Evolutionary conservation across 2,329 filamentous ascomycete species (phyloP).

Genomic region (Aspergillus sergii): DNA sequence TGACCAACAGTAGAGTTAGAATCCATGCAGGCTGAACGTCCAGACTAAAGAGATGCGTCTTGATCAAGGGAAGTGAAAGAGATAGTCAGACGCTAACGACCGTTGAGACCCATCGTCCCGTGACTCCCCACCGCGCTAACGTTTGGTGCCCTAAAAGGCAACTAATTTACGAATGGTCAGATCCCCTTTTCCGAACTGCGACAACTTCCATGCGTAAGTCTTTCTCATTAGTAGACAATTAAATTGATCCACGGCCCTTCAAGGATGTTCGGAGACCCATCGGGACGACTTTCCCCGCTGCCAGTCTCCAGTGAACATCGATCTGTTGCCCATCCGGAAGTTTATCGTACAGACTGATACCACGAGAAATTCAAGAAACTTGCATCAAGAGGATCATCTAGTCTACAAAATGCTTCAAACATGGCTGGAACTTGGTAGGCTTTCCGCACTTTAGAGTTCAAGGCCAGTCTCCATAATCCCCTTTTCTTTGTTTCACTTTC

Average conservation of each 20-base stretch:
- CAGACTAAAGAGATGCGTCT: not conserved
- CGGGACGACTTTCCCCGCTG: not conserved
- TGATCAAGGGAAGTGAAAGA: not conserved
- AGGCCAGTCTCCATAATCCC: not conserved
- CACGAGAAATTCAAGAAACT: not conserved
- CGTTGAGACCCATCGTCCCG: not conserved
- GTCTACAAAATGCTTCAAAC: not conserved
- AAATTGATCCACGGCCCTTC: not conserved
- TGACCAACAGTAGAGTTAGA: not conserved
- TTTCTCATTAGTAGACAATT: not conserved
- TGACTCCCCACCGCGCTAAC: not conserved
- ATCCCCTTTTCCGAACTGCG: not conserved
- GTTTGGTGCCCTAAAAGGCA: not conserved
- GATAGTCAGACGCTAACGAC: not conserved
- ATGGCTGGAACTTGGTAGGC: not conserved
- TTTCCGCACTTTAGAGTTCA: not conserved
- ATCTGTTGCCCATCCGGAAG: not conserved
- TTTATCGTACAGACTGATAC: not conserved
- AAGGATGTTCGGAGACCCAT: not conserved
- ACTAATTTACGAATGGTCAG: not conserved
- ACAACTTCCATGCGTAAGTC: not conserved
- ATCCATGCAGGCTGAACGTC: not conserved
- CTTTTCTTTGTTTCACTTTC: not conserved
- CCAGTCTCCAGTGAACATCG: not conserved
- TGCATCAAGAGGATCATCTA: not conserved